Evolutionary conservation across 352 stramenopile genomes (phyloP).

Genomic region (Phytophthora ramorum): DNA sequence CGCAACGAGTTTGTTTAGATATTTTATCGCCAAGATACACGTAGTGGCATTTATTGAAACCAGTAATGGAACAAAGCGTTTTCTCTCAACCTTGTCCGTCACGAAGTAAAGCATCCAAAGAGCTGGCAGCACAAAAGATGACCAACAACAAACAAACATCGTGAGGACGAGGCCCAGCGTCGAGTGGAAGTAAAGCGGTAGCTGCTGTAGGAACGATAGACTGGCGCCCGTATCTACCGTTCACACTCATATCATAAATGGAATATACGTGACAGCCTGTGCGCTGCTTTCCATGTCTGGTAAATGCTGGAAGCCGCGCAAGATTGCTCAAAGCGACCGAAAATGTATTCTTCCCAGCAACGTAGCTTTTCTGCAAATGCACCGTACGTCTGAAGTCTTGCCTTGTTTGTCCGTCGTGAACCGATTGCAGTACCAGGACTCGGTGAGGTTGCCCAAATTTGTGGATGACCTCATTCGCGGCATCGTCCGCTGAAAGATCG

Average conservation of each 20-base stretch:
- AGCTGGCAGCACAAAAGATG: too few relatives aligned
- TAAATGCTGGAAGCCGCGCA: conserved; percentile 50
- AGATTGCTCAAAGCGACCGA: conserved; percentile 58
- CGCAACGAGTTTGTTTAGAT: conserved; percentile 37
- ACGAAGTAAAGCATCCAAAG: too few relatives aligned
- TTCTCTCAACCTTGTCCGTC: conserved; percentile 3
- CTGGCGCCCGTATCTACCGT: conserved; percentile 1
- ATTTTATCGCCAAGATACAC: conserved; percentile 13
- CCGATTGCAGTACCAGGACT: conserved; percentile 57
- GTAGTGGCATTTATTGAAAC: conserved; percentile 45
- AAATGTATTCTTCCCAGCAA: conserved; percentile 40
- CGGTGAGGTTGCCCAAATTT: conserved; percentile 72
- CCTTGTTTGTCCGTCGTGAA: not conserved
- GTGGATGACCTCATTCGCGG: conserved; percentile 72
- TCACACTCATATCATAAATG: conserved; percentile 3
- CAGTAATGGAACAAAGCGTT: conserved; percentile 25
- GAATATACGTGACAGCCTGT: conserved; percentile 15
- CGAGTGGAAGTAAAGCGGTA: conserved; percentile 63
- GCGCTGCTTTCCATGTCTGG: conserved; percentile 20
- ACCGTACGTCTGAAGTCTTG: not conserved
- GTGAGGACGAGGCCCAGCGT: too few relatives aligned
- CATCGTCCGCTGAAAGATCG: conserved; percentile 81
- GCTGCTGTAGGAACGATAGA: conserved; percentile 18
- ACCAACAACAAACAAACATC: too few relatives aligned
- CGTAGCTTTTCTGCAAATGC: too few relatives aligned